Conservation (phyloP, 495 filamentous ascomycete species). For the Aspergillus baeticus region DNA sequence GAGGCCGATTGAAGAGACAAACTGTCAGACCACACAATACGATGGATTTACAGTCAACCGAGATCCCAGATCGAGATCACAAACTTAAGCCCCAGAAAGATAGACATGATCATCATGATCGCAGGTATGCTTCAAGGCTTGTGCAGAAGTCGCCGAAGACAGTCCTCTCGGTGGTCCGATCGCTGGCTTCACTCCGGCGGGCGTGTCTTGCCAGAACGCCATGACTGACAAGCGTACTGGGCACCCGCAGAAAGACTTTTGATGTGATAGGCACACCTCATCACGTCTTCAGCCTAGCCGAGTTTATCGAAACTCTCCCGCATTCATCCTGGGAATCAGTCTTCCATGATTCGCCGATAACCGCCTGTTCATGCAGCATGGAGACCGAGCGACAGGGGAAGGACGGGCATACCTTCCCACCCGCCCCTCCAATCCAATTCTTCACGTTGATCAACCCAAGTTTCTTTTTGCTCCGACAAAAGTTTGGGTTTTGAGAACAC, state of each 20-base stretch:
- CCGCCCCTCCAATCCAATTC: neutral
- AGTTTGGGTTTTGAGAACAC: neutral
- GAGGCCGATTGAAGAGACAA: neutral
- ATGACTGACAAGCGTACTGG: neutral
- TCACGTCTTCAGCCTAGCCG: constrained; percentile 4
- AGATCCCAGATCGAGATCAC: constrained; percentile 8
- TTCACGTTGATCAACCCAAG: neutral
- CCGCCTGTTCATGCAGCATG: neutral
- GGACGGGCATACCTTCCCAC: neutral
- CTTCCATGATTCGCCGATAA: constrained; percentile 5
- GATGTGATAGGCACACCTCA: constrained; percentile 7
- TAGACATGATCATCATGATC: constrained; percentile 10
- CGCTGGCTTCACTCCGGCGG: neutral
- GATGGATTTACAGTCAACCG: neutral
- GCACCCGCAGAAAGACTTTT: neutral
- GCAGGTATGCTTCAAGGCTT: neutral
- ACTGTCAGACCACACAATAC: neutral
- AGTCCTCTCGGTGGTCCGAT: too few relatives aligned
- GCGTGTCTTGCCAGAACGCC: neutral
- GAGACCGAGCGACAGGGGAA: constrained; percentile 11
- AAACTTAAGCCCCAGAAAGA: constrained; percentile 4
- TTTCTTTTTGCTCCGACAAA: neutral
- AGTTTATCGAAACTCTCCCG: constrained; percentile 4
- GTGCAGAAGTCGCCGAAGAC: neutral
- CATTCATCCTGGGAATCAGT: neutral